Evolutionary conservation across 345 rosid species (phyloP).

Genomic region (Lepidium didymum): DNA sequence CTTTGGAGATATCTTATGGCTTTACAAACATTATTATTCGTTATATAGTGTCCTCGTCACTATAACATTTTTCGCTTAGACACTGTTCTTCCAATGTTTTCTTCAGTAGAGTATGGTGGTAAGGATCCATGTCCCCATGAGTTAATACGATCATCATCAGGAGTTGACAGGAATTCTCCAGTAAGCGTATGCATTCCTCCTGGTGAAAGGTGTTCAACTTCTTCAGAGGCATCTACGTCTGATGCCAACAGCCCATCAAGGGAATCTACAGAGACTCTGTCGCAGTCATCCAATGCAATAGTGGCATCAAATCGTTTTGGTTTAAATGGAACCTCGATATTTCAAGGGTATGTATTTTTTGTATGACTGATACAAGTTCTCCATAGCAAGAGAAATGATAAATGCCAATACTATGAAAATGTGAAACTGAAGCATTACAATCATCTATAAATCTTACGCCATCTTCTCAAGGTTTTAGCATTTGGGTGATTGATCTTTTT

Average conservation of each 20-base stretch:
- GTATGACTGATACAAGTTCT: slow-evolving; percentile 1
- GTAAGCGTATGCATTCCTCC: slow-evolving; percentile 33
- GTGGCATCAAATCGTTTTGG: slow-evolving; percentile 39
- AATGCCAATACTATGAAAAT: neutral
- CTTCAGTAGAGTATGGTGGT: slow-evolving; percentile 46
- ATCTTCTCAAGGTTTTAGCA: neutral
- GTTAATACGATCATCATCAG: slow-evolving; percentile 43
- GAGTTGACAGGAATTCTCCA: slow-evolving; percentile 20
- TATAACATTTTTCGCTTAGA: neutral
- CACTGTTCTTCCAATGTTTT: neutral
- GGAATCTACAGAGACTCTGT: slow-evolving; percentile 31
- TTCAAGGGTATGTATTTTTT: slow-evolving; percentile 60
- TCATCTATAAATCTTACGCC: neutral
- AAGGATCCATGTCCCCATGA: slow-evolving; percentile 53
- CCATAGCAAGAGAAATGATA: neutral
- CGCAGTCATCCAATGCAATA: slow-evolving; percentile 36
- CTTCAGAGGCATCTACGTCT: slow-evolving; percentile 47
- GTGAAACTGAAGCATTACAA: neutral
- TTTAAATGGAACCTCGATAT: slow-evolving; percentile 56
- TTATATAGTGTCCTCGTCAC: neutral
- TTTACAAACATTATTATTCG: neutral
- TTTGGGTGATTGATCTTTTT: neutral
- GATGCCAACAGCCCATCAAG: slow-evolving; percentile 27
- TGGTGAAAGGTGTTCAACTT: slow-evolving; percentile 33
- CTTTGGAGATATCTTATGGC: neutral